A percentile compares a stretch with the other conserved stretches of the same genome.
Evolutionary conservation across 768 basidiomycete genomes (phyloP).

Genomic region (Xerocomellus amylosporus): DNA sequence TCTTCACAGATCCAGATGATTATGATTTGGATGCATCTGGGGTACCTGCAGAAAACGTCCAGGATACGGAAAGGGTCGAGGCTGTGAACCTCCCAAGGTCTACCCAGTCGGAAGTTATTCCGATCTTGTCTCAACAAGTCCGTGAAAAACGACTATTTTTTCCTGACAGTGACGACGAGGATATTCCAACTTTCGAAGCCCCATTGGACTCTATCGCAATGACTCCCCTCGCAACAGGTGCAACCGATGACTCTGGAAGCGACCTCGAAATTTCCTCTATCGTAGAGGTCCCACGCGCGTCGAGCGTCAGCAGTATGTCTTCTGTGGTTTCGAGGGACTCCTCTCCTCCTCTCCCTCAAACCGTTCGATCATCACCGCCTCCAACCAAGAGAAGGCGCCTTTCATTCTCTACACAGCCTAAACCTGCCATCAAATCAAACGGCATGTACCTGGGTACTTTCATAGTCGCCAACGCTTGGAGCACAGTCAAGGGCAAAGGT

Average conservation of each 20-base stretch:
- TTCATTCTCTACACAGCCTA: constrained; percentile 26
- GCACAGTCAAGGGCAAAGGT: constrained; percentile 69
- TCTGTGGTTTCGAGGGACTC: constrained; percentile 29
- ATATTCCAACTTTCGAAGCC: constrained; percentile 19
- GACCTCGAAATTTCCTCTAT: constrained; percentile 36
- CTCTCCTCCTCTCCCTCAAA: constrained; percentile 25
- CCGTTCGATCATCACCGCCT: constrained; percentile 22
- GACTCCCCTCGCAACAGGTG: constrained; percentile 36
- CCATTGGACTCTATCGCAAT: background rate
- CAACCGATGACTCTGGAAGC: constrained; percentile 27
- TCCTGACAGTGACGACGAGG: constrained; percentile 45
- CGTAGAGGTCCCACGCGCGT: constrained; percentile 36
- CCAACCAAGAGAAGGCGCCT: constrained; percentile 56
- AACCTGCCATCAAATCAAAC: constrained; percentile 19
- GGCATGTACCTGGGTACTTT: constrained; percentile 63
- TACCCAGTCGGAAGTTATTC: background rate
- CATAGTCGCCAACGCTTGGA: constrained; percentile 73
- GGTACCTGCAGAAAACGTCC: background rate
- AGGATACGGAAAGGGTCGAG: constrained; percentile 9
- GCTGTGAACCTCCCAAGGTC: background rate
- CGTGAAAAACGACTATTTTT: constrained; percentile 39
- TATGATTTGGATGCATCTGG: constrained; percentile 43
- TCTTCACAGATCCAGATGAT: constrained; percentile 61
- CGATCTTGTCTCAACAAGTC: constrained; percentile 9
- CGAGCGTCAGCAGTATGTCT: constrained; percentile 40